Evolutionary conservation across 768 basidiomycete genomes (phyloP).

Genomic region (Asterophora lycoperdoides): DNA sequence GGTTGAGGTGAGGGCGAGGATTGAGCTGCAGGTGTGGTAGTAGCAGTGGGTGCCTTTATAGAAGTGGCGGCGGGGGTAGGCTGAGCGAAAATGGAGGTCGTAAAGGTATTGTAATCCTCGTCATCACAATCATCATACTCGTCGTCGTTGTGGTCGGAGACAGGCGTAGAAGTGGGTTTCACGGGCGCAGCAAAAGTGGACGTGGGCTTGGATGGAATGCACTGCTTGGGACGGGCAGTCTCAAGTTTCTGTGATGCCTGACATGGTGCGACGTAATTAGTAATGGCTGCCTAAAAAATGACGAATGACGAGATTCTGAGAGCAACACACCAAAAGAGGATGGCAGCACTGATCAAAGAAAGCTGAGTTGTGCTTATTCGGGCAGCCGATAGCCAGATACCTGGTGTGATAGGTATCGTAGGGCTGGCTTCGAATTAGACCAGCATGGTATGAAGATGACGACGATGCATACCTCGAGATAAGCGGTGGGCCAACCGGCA

Average conservation of each 20-base stretch:
- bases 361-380: constrained; percentile 40
- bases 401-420: constrained; percentile 58
- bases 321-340: constrained; percentile 57
- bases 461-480: constrained; percentile 39
- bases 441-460: constrained; percentile 2
- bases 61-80: constrained; percentile 14
- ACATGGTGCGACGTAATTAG: not conserved
- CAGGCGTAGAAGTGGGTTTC: constrained; percentile 24
- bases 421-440: constrained; percentile 26
- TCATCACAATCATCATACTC: constrained; percentile 29
- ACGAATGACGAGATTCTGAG: too few relatives aligned
- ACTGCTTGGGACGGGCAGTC: constrained; percentile 45
- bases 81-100: constrained; percentile 14
- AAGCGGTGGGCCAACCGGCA: constrained; percentile 36
- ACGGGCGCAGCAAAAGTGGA: constrained; percentile 22
- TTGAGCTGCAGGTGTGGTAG: constrained; percentile 10
- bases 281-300: constrained; percentile 3
- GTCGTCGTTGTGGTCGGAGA: constrained; percentile 32
- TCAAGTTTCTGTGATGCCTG: constrained; percentile 50
- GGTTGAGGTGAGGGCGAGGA: constrained; percentile 14
- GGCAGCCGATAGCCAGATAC: constrained; percentile 54
- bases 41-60: constrained; percentile 7
- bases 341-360: constrained; percentile 74
- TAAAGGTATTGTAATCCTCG: constrained; percentile 21
- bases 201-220: constrained; percentile 38